Conservation (phyloP, 805 yeast species). For the Naumovozyma castellii region DNA sequence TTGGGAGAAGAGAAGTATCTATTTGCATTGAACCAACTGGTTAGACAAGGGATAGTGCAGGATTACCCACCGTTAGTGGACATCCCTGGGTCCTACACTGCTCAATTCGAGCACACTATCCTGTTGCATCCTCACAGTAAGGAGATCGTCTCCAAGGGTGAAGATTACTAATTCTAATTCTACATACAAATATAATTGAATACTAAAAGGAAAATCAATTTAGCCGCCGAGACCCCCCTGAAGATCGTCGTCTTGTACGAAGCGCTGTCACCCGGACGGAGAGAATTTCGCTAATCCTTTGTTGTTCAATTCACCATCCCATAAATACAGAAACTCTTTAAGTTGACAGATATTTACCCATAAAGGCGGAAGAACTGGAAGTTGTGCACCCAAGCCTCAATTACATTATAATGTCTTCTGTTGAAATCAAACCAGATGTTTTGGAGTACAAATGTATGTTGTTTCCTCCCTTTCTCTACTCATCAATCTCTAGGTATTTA, state of each 20-base stretch:
- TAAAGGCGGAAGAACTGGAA: too few relatives aligned
- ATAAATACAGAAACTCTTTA: too few relatives aligned
- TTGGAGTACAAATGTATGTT: conserved; percentile 74
- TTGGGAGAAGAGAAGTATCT: conserved; percentile 87
- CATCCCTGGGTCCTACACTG: conserved; percentile 77
- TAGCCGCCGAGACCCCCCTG: too few relatives aligned
- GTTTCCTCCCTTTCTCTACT: not conserved
- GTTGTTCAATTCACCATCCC: too few relatives aligned
- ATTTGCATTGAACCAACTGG: conserved; percentile 75
- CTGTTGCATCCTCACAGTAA: conserved; percentile 82
- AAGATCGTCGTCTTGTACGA: too few relatives aligned
- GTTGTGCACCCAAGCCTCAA: not conserved
- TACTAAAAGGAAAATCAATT: too few relatives aligned
- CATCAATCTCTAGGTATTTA: not conserved
- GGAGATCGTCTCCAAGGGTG: conserved; percentile 93
- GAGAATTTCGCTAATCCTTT: too few relatives aligned
- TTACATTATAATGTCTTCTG: conserved; percentile 22
- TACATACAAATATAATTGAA: too few relatives aligned
- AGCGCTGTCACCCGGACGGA: too few relatives aligned
- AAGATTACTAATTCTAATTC: conserved; percentile 68
- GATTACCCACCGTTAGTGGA: conserved; percentile 93
- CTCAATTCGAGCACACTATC: conserved; percentile 93
- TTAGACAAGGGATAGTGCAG: conserved; percentile 75
- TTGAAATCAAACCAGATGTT: conserved; percentile 65
- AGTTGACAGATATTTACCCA: too few relatives aligned